phyloP scores from a whole-genome alignment of 345 rosid genomes.

The Eucalyptus dawsonii region DNA sequence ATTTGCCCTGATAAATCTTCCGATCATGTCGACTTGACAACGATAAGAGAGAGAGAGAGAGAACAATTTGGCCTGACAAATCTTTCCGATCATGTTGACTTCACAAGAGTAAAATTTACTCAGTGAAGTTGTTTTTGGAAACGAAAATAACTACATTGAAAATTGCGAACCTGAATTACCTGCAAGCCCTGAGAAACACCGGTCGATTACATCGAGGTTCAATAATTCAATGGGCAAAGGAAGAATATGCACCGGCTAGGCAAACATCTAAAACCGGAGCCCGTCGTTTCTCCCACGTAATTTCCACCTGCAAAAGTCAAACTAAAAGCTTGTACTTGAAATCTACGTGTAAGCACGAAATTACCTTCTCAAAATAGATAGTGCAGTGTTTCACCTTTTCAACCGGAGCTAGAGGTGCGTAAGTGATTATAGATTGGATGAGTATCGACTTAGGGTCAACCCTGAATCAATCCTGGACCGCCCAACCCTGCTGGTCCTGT shows the following conservation, averaged over 20 bases:
- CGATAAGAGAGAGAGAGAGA: too few species aligned
- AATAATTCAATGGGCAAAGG: neutral
- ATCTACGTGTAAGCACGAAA: neutral
- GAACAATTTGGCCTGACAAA: neutral
- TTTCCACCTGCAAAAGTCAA: neutral
- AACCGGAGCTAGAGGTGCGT: neutral
- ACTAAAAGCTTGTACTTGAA: neutral
- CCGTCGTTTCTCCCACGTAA: neutral
- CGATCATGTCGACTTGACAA: neutral
- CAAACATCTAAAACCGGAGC: neutral
- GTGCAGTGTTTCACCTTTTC: neutral
- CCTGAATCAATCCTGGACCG: too few species aligned
- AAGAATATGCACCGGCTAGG: neutral
- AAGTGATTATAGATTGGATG: neutral
- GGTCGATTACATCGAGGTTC: neutral
- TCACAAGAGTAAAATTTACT: neutral
- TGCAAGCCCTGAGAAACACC: neutral
- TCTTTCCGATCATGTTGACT: neutral
- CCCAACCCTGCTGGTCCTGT: fast-evolving
- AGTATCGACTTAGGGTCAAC: too few species aligned
- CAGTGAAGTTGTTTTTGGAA: neutral
- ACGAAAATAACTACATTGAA: neutral
- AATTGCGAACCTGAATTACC: neutral
- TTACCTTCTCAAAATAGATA: neutral
- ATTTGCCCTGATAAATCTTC: neutral